Conservation (phyloP, 2,329 filamentous ascomycete genomes). For the Trichoderma brevicompactum region DNA sequence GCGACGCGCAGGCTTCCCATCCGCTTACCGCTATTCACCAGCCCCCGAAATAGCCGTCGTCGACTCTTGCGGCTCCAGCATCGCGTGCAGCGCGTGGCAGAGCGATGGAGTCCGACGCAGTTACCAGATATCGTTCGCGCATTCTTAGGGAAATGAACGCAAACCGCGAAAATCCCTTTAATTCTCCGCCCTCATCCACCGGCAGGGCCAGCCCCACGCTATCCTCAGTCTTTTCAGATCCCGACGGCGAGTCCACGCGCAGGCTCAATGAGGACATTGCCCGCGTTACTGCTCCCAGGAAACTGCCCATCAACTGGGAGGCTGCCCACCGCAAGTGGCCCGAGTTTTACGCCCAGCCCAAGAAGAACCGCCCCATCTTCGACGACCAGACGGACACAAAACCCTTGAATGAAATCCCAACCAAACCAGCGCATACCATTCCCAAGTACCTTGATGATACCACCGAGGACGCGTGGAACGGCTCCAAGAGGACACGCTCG, state of each 20-base stretch:
- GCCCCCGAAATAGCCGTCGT: constrained; percentile 27
- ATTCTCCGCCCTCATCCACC: constrained; percentile 62
- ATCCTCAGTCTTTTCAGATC: constrained; percentile 58
- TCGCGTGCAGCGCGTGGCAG: constrained; percentile 35
- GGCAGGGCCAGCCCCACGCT: constrained; percentile 60
- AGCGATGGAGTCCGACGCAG: constrained; percentile 50
- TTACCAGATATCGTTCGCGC: constrained; percentile 51
- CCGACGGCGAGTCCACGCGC: constrained; percentile 59
- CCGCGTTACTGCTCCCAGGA: constrained; percentile 47
- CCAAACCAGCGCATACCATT: constrained; percentile 32
- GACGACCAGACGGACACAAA: constrained; percentile 44
- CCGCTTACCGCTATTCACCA: constrained; percentile 30
- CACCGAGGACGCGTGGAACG: constrained; percentile 47
- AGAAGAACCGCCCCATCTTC: constrained; percentile 39
- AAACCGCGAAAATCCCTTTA: constrained; percentile 60
- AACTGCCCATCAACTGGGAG: constrained; percentile 50
- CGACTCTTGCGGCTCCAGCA: constrained; percentile 33
- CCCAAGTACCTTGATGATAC: constrained; percentile 48
- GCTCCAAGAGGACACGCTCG: constrained; percentile 49
- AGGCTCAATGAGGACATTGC: constrained; percentile 55
- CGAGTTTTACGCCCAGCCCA: constrained; percentile 52
- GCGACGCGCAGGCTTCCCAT: constrained; percentile 28
- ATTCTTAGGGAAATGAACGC: constrained; percentile 58
- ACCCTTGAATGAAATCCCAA: constrained; percentile 44
- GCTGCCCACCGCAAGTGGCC: constrained; percentile 57